These are phyloP conservation scores for Actinomortierella ambigua DNA, from an alignment of 371 early-diverging fungal genomes.

Conservation along the genomic window DNA sequence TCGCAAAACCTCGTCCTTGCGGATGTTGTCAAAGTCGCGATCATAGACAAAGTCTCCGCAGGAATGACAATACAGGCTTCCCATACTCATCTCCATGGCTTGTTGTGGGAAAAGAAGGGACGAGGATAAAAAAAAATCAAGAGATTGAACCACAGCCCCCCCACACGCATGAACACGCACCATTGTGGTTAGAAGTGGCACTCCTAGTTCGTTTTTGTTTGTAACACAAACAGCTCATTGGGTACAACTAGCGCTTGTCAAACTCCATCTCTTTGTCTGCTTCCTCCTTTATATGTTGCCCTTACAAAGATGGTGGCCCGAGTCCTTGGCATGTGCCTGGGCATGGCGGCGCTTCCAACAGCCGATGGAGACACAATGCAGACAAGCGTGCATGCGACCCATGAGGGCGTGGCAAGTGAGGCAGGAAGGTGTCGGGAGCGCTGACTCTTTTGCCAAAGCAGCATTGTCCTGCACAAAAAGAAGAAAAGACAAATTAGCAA, in stretches of 20 bases:
- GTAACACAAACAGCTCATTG: background rate
- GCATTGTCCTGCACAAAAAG: constrained; percentile 19
- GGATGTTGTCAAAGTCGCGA: constrained; percentile 68
- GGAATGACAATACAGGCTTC: constrained; percentile 71
- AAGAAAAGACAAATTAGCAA: too few relatives aligned
- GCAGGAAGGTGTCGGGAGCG: constrained; percentile 75
- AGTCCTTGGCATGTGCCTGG: constrained; percentile 61
- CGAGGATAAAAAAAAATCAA: background rate
- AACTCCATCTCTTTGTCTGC: background rate
- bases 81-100: constrained; percentile 73
- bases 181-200: constrained; percentile 6
- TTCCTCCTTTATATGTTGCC: background rate
- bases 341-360: constrained; percentile 76
- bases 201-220: constrained; percentile 11
- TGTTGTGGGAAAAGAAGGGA: background rate
- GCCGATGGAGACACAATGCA: constrained; percentile 69
- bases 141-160: too few relatives aligned
- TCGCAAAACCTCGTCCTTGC: constrained; percentile 61
- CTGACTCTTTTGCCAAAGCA: constrained; percentile 14
- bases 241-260: background rate
- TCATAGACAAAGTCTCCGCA: constrained; percentile 92
- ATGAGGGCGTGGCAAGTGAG: constrained; percentile 62
- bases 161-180: too few relatives aligned
- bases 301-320: constrained; percentile 70
- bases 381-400: constrained; percentile 81